A percentile compares a stretch with the other conserved stretches of the same genome.
Evolutionary conservation across 164 flowering plant species (phyloP).

Genomic region (Magnolia sinica): DNA sequence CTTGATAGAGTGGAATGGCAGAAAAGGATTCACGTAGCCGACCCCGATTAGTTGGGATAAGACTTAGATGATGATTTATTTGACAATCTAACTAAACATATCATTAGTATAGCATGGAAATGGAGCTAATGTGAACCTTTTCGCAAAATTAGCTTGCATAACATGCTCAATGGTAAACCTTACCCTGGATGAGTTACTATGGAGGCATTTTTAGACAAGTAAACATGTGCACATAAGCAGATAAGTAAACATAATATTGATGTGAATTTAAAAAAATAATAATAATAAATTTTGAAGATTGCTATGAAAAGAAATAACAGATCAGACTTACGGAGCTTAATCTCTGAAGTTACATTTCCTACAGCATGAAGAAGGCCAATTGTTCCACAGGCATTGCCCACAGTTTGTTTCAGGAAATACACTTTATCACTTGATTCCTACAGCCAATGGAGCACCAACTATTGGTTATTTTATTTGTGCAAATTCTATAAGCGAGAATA

Average conservation of each 20-base stretch:
- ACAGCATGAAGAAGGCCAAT: slow-evolving; percentile 97
- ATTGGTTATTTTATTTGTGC: background rate
- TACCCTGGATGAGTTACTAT: background rate
- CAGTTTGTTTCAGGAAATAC: slow-evolving; percentile 92
- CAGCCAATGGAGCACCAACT: slow-evolving; percentile 12
- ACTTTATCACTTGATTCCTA: slow-evolving; percentile 57
- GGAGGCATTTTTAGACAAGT: background rate
- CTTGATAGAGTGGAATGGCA: no score
- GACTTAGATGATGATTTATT: no score
- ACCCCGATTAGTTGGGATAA: no score
- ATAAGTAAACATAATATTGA: background rate
- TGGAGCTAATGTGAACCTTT: no score
- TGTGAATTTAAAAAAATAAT: no score
- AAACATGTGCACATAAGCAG: background rate
- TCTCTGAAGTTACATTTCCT: slow-evolving; percentile 79
- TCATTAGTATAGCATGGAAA: no score
- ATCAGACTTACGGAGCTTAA: slow-evolving; percentile 55
- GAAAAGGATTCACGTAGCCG: no score
- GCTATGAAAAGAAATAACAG: background rate
- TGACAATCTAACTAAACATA: no score
- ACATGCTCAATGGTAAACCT: background rate
- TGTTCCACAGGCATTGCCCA: slow-evolving; percentile 99
- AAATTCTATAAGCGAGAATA: slow-evolving; percentile 4
- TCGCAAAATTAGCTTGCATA: background rate
- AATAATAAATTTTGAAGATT: no score